phyloP scores from a whole-genome alignment of 495 filamentous ascomycete genomes.

The Penicillium odoratum region DNA sequence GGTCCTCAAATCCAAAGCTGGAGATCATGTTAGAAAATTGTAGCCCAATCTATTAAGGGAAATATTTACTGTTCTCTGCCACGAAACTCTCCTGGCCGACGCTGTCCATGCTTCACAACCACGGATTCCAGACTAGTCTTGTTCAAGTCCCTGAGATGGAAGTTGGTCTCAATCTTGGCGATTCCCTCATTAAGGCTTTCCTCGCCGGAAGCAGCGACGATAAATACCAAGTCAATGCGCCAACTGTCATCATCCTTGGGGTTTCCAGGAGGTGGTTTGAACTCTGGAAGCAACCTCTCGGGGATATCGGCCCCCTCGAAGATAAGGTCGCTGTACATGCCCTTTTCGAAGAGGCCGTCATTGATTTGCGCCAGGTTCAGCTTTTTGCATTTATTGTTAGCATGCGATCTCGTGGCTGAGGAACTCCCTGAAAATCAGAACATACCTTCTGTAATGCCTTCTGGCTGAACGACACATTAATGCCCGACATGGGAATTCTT shows the following conservation, averaged over 20 bases:
- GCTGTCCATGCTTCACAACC: slow-evolving; percentile 11
- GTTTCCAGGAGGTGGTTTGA: slow-evolving; percentile 10
- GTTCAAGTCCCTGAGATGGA: slow-evolving; percentile 7
- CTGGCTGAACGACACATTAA: slow-evolving; percentile 6
- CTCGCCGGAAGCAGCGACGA: slow-evolving; percentile 14
- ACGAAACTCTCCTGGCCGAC: neutral
- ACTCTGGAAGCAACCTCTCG: slow-evolving; percentile 12
- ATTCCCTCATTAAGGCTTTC: slow-evolving; percentile 8
- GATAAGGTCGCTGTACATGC: slow-evolving; percentile 16
- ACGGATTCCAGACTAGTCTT: slow-evolving; percentile 8
- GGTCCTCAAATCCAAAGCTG: slow-evolving; percentile 36
- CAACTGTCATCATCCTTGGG: slow-evolving; percentile 9
- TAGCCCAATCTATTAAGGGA: neutral
- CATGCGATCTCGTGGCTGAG: neutral
- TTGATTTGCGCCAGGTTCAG: neutral
- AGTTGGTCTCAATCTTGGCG: slow-evolving; percentile 12
- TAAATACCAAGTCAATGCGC: slow-evolving; percentile 16
- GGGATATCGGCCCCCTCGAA: slow-evolving; percentile 14
- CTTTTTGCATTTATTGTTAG: neutral
- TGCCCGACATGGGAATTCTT: slow-evolving; percentile 1
- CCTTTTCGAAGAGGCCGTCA: slow-evolving; percentile 7
- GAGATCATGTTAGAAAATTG: neutral
- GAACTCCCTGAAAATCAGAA: neutral
- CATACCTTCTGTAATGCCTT: slow-evolving; percentile 7
- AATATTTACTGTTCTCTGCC: slow-evolving; percentile 20